Conservation (phyloP, 306 rosid species). For the Cucumis cinereus region DNA sequence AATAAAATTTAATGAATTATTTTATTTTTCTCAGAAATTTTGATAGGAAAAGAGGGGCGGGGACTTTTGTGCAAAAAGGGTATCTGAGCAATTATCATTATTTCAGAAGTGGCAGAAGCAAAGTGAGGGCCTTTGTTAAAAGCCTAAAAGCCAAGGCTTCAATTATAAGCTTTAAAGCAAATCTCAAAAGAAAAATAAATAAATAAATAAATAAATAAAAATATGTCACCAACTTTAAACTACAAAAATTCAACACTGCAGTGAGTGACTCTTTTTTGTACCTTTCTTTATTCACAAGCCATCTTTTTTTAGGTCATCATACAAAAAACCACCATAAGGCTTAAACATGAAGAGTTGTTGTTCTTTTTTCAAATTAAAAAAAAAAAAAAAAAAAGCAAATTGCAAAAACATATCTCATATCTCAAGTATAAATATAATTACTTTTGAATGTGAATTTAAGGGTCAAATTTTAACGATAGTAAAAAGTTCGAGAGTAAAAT, state of each 20-base stretch:
- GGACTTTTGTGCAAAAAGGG: not conserved
- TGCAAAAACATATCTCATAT: no score
- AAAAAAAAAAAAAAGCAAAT: no score
- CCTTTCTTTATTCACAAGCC: conserved; percentile 4
- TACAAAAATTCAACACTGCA: not conserved
- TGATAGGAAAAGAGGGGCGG: not conserved
- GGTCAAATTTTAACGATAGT: no score
- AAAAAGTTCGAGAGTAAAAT: no score
- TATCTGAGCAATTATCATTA: not conserved
- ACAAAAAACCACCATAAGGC: not conserved
- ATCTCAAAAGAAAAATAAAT: not conserved
- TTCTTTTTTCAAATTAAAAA: no score
- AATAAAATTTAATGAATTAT: not conserved
- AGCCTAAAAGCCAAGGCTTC: not conserved
- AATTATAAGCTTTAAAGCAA: not conserved
- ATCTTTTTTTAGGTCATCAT: not conserved
- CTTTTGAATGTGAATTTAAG: no score
- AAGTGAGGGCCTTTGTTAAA: not conserved
- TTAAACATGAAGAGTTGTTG: no score
- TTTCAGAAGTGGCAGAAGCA: not conserved
- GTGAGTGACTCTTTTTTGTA: not conserved
- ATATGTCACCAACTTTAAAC: not conserved
- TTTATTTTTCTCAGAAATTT: not conserved
- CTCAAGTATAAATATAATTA: no score
- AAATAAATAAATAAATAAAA: no score